Percentiles rank a stretch among this genome's conserved stretches.
Evolutionary conservation across 1,284 basidiomycete genomes (phyloP).

Genomic region (Cryptococcus sp.): DNA sequence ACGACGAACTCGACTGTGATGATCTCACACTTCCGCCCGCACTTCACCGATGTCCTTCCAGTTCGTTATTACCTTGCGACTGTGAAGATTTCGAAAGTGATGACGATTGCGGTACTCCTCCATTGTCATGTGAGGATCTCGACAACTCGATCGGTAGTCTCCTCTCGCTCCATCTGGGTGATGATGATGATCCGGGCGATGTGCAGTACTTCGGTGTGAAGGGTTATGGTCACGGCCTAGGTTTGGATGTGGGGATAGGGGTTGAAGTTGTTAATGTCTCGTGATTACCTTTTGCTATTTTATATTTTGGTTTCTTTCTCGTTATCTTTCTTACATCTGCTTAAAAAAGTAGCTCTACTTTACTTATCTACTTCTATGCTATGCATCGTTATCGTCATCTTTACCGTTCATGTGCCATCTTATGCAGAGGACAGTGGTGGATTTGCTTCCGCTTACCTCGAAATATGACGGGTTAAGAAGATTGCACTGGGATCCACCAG

Average conservation of each 20-base stretch:
- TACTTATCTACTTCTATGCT: slow-evolving; percentile 1
- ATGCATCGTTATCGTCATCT: too few relatives aligned
- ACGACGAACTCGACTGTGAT: slow-evolving; percentile 16
- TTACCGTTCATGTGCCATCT: too few relatives aligned
- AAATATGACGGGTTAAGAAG: too few relatives aligned
- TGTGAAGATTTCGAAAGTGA: slow-evolving; percentile 9
- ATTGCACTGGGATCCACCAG: too few relatives aligned
- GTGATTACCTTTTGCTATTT: slow-evolving; percentile 1
- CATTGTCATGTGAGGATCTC: slow-evolving; percentile 3
- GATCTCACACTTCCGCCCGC: slow-evolving; percentile 25
- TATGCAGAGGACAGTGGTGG: neutral
- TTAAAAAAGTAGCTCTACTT: neutral
- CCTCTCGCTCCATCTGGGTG: slow-evolving; percentile 25
- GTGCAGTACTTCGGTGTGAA: slow-evolving; percentile 36
- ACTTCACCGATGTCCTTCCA: slow-evolving; percentile 19
- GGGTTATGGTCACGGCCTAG: slow-evolving; percentile 41
- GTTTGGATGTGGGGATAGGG: slow-evolving; percentile 1
- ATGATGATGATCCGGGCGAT: slow-evolving; percentile 21
- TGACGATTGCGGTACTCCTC: slow-evolving; percentile 27
- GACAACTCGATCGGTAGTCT: slow-evolving; percentile 46
- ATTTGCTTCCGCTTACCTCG: too few relatives aligned
- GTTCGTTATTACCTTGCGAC: slow-evolving; percentile 2
- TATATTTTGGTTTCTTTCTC: neutral
- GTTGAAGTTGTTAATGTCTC: slow-evolving; percentile 2
- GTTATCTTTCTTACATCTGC: neutral